Base-by-base conservation (phyloP, 495 filamentous ascomycete genomes). In the Beverwykella pulmonaria region DNA sequence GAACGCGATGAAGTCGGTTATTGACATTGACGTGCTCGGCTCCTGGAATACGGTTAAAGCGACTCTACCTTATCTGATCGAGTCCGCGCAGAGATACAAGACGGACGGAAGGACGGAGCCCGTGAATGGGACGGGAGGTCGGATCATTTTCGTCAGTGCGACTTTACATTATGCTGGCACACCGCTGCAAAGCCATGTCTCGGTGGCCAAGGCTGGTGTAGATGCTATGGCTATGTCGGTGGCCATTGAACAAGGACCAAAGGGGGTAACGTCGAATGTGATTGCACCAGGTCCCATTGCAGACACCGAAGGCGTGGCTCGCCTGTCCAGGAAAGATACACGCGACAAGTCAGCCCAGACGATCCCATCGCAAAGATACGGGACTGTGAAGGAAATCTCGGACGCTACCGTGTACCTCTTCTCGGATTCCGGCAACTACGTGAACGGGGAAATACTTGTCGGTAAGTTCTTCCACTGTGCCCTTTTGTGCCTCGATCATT, bases 31-130 rank as follows among this genome's bases (percentile, higher is more conserved):
- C 74, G 87, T 96, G 0, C 76, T 97, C 27, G 94, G 94, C 27
- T 94, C 91, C 4, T 98, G 89, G 77, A 95, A 98, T 77, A 97
- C 92, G 7, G 82, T 96, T 68, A 98, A 98, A 79, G 93, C 94
- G 1, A 92, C 90, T 0, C 76, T 97, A 7, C 88, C 90, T 0
- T 82, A 96, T 70, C 83, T 98, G 41, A 71, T 91, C 23, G 82
- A 83, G 72, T 96, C 92, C 0, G 92, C 88, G 0, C 69, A 75
- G 6, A 85, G 86, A 73, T 86, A 88, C 70, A 77, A 73, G 49
- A 79, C 84, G 27, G 81, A 83, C 66, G 76, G 81, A 6, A 75
- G 76, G 30, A 73, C 79, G 19, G 72, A 41, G 20, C 68, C 75
- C 14, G 73, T 79, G 0, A 53, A 72, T 6, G 84, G 84, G 5